A percentile compares a stretch with the other conserved stretches of the same genome.
Evolutionary conservation across 2,329 filamentous ascomycete species (phyloP).

Genomic region (Boeremia exigua): DNA sequence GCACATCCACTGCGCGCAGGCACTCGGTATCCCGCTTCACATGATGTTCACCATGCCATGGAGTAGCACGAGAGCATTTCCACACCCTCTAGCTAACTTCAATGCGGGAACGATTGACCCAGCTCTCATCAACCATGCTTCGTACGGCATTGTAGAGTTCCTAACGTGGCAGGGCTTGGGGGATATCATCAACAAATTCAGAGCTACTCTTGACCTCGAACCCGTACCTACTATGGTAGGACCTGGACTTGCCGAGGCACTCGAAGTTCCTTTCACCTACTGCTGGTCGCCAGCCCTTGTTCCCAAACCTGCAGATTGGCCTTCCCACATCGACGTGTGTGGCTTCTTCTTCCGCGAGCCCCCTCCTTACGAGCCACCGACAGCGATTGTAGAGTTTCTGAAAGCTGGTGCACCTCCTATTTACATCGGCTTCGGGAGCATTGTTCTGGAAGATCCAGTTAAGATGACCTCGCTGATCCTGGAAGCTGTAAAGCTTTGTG

Average conservation of each 20-base stretch:
- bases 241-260: constrained; percentile 44
- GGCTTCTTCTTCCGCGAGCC: constrained; percentile 56
- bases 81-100: constrained; percentile 59
- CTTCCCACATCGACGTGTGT: constrained; percentile 38
- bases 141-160: constrained; percentile 55
- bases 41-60: constrained; percentile 82
- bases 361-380: constrained; percentile 49
- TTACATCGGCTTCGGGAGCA: constrained; percentile 65
- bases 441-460: constrained; percentile 60
- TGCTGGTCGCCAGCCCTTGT: constrained; percentile 53
- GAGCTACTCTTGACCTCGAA: constrained; percentile 51
- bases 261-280: constrained; percentile 53
- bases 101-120: constrained; percentile 40
- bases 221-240: constrained; percentile 46
- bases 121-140: constrained; percentile 50
- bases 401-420: constrained; percentile 57
- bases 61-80: constrained; percentile 53
- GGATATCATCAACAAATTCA: constrained; percentile 54
- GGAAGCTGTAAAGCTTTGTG: constrained; percentile 49
- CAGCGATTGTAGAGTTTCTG: constrained; percentile 53
- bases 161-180: constrained; percentile 58
- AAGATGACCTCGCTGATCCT: constrained; percentile 54
- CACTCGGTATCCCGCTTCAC: constrained; percentile 73
- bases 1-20: constrained; percentile 75
- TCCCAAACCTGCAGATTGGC: constrained; percentile 29